These are phyloP conservation scores for Arthrobotrys sinensis DNA, from an alignment of 2,329 filamentous ascomycete species.

Conservation along the genomic window DNA sequence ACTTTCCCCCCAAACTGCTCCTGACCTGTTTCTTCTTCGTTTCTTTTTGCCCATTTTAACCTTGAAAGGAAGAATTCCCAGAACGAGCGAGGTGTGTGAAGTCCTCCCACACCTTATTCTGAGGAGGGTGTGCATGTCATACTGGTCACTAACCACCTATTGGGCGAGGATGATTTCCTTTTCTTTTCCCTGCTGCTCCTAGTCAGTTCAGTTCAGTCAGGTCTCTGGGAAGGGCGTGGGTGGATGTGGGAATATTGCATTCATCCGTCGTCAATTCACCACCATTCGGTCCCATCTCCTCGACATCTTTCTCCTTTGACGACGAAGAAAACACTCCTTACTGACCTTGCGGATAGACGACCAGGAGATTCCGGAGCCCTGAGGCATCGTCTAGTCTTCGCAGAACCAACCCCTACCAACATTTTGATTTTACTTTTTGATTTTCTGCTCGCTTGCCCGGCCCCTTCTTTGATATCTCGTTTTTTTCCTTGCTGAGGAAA, in stretches of 20 bases:
- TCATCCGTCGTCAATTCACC: slow-evolving; percentile 42
- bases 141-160: slow-evolving; percentile 28
- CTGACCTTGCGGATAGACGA: slow-evolving; percentile 24
- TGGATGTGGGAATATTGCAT: slow-evolving; percentile 36
- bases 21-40: slow-evolving; percentile 22
- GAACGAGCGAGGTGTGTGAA: neutral
- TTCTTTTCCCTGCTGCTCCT: neutral
- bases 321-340: slow-evolving; percentile 6
- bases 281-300: slow-evolving; percentile 26
- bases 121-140: slow-evolving; percentile 41
- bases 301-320: slow-evolving; percentile 12
- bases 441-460: slow-evolving; percentile 32
- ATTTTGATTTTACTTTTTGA: neutral
- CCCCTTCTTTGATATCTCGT: slow-evolving; percentile 32
- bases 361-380: slow-evolving; percentile 8
- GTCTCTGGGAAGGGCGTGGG: neutral
- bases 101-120: slow-evolving; percentile 38
- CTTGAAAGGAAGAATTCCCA: slow-evolving; percentile 55
- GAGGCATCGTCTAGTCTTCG: too few species aligned
- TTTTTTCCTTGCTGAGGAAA: slow-evolving; percentile 14
- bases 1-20: neutral
- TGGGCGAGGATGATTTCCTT: slow-evolving; percentile 34
- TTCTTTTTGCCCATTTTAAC: slow-evolving; percentile 60
- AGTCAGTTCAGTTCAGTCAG: slow-evolving; percentile 1
- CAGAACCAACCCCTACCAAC: neutral